phyloP scores from a whole-genome alignment of 306 rosid genomes.

The Casuarina equisetifolia region DNA sequence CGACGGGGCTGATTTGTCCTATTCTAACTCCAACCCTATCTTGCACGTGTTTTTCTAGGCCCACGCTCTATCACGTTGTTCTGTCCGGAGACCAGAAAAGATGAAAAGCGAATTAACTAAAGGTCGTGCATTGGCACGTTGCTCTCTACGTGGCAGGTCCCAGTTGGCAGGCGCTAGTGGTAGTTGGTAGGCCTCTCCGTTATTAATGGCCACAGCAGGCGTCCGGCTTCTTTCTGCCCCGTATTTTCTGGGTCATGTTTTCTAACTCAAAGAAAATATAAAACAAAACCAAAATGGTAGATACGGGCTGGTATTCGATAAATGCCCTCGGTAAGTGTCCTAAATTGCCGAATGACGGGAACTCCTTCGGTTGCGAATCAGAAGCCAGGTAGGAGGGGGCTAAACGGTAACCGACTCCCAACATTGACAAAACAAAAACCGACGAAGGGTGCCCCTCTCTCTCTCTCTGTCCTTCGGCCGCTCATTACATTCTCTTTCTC shows the following conservation, averaged over 20 bases:
- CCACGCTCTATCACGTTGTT: conserved; percentile 29
- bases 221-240: not conserved
- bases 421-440: conserved; percentile 45
- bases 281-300: not conserved
- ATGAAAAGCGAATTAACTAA: not conserved
- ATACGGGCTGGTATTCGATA: not conserved
- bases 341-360: conserved; percentile 29
- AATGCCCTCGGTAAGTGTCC: conserved; percentile 19
- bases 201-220: conserved; percentile 8
- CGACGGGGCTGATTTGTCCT: conserved; percentile 16
- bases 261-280: not conserved
- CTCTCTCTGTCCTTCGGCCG: not conserved
- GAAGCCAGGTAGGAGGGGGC: conserved; percentile 14
- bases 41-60: conserved; percentile 43
- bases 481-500: not conserved
- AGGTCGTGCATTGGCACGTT: conserved; percentile 32
- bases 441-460: not conserved
- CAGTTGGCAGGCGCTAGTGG: conserved; percentile 41
- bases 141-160: conserved; percentile 48
- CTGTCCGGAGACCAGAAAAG: not conserved
- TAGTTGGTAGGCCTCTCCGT: conserved; percentile 33
- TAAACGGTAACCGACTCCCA: conserved; percentile 35
- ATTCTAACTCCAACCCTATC: conserved; percentile 35
- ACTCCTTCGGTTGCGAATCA: conserved; percentile 17
- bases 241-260: not conserved